Percentiles rank a stretch among this genome's conserved stretches.
Evolutionary conservation across 306 rosid genomes (phyloP).

Genomic region (Vicia faba): DNA sequence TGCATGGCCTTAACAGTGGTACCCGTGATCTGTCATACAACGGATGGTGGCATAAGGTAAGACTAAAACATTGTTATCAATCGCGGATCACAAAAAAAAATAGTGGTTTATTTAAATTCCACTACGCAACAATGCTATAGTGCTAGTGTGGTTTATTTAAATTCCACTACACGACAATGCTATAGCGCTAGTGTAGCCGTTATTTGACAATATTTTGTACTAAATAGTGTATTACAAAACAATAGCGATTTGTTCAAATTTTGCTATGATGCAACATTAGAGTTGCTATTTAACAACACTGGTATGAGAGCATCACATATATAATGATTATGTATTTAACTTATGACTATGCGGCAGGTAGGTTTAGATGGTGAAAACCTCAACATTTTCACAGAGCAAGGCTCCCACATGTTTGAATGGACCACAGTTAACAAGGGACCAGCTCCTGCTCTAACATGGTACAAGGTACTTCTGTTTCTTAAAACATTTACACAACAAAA

Average conservation of each 20-base stretch:
- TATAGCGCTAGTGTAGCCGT: background rate
- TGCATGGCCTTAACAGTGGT: slow-evolving; percentile 24
- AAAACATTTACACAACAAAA: slow-evolving; percentile 3
- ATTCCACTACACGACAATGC: background rate
- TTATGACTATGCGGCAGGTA: slow-evolving; percentile 11
- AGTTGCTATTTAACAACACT: background rate
- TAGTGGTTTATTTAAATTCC: background rate
- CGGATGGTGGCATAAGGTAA: slow-evolving; percentile 35
- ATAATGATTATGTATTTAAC: slow-evolving; percentile 18
- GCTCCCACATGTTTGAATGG: slow-evolving; percentile 23
- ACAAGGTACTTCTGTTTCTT: slow-evolving; percentile 21
- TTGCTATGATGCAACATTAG: background rate
- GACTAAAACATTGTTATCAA: background rate
- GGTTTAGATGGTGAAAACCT: slow-evolving; percentile 32
- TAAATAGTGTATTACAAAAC: background rate
- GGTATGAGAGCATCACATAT: slow-evolving; percentile 1
- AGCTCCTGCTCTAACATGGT: slow-evolving; percentile 26
- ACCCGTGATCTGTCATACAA: background rate
- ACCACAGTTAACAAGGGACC: slow-evolving; percentile 9
- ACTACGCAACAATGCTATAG: background rate
- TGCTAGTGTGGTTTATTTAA: background rate
- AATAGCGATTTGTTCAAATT: background rate
- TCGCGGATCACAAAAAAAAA: background rate
- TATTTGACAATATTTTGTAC: background rate
- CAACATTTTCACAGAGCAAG: slow-evolving; percentile 30